These are phyloP conservation scores for Candida schatavii DNA, from an alignment of 805 yeast species.

Conservation along the genomic window DNA sequence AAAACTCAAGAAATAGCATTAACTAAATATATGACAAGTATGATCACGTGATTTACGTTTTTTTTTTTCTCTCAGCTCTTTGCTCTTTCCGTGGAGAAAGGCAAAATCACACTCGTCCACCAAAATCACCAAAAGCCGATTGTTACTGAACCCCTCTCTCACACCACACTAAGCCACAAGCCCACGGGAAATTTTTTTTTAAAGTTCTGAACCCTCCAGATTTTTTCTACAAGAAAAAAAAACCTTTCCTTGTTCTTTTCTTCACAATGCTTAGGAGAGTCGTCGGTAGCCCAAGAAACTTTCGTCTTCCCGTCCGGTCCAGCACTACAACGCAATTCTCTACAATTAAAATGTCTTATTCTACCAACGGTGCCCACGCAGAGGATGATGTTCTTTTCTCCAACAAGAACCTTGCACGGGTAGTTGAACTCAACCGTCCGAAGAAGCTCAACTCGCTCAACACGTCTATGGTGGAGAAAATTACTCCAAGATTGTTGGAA, in stretches of 20 bases:
- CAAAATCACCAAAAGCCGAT: too few species aligned
- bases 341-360: slow-evolving; percentile 3
- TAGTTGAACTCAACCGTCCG: slow-evolving; percentile 76
- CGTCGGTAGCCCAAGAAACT: not conserved
- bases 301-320: not conserved
- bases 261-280: slow-evolving; percentile 4
- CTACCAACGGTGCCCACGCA: slow-evolving; percentile 13
- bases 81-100: too few species aligned
- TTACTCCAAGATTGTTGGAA: slow-evolving; percentile 72
- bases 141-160: too few species aligned
- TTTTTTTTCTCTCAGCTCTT: not conserved
- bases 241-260: not conserved
- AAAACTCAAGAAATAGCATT: too few species aligned
- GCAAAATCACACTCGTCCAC: too few species aligned
- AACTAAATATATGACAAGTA: not conserved
- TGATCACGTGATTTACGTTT: not conserved
- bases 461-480: slow-evolving; percentile 67
- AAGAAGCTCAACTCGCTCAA: slow-evolving; percentile 82
- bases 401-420: slow-evolving; percentile 62
- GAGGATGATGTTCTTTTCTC: slow-evolving; percentile 61
- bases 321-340: not conserved
- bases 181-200: not conserved
- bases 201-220: too few species aligned
- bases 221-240: too few species aligned
- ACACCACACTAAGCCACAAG: too few species aligned